Base-by-base conservation (phyloP, 768 basidiomycete species). In the Kockovaella imperatae region DNA sequence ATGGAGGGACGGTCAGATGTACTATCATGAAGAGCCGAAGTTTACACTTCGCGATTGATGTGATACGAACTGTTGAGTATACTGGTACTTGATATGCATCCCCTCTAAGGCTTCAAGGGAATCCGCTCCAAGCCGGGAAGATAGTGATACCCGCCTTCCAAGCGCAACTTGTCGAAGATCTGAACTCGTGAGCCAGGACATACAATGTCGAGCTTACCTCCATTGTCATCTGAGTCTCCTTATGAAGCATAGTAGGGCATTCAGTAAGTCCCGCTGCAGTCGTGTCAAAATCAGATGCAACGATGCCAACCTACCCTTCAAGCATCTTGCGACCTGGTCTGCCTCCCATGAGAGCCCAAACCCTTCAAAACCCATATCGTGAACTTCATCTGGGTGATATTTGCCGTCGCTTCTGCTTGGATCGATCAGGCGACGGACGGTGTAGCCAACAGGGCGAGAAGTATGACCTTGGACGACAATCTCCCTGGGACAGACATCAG, bases 311-410 rank as follows among this genome's bases (percentile, higher is more conserved):
- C 26, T 29, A 51, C 51, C 51, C 25, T 43, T 43, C 8, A 67
- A 29, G 39, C 49, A 60, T 26, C 59, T 35, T 2, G 59, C 64
- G 2, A 67, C 64, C 6, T 36, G 54, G 35, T 67, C 64, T 4
- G 64, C 64, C 34, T 67, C 64, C 41, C 49, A 63, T 21, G 50
- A 56, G 34, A 67, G 38, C 18, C 64, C 64, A 32, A 55, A 54
- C 2, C 52, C 56, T 6, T 49, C 47, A 21, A 67, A 61, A 5
- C 26, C 24, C 40, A 47, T 41, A 38, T 66, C 57, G 28, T 52
- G 29, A 11, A 42, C 39, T 30, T 60, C 50, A 31, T 57, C 58
- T 15, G 47, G 35, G 0, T 49, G 32, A 25, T 46, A 50, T 15
- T 52, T 40, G 20, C 42, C 11, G 26, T 45, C 28, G 49, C 35